A percentile compares a stretch with the other conserved stretches of the same genome.
These are phyloP conservation scores for Somion occarium DNA, from an alignment of 1,284 basidiomycete species.

Conservation along the genomic window DNA sequence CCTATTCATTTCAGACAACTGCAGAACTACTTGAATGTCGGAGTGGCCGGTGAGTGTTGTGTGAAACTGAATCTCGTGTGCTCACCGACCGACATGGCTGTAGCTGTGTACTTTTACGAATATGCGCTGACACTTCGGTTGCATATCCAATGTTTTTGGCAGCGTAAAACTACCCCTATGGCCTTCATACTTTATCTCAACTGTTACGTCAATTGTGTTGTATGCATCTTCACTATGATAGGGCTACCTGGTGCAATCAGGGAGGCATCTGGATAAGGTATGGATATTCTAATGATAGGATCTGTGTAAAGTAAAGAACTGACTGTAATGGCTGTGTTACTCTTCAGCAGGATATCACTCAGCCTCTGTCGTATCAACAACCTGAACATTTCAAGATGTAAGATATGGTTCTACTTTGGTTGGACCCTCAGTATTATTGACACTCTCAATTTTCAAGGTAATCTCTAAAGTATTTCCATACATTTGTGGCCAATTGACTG, in stretches of 20 bases:
- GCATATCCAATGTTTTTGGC: neutral
- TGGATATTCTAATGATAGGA: neutral
- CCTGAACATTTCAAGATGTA: neutral
- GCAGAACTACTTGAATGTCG: neutral
- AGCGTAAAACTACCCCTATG: neutral
- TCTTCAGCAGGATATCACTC: too few species aligned
- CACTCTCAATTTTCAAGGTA: neutral
- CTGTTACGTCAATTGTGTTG: neutral
- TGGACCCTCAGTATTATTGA: neutral
- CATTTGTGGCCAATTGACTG: neutral
- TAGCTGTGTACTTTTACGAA: conserved; percentile 1
- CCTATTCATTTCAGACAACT: neutral
- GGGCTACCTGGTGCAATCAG: neutral
- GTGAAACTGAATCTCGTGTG: too few species aligned
- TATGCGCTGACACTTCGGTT: neutral
- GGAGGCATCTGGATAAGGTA: neutral
- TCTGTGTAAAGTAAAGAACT: too few species aligned
- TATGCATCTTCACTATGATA: neutral
- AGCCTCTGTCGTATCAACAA: too few species aligned
- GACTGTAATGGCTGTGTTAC: too few species aligned
- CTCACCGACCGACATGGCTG: too few species aligned
- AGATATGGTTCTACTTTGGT: neutral
- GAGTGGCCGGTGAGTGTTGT: neutral
- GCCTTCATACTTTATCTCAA: neutral
- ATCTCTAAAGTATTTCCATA: too few species aligned